Evolutionary conservation across 1,139 yeast genomes (phyloP).

Genomic region (Suhomyces anneliseae): DNA sequence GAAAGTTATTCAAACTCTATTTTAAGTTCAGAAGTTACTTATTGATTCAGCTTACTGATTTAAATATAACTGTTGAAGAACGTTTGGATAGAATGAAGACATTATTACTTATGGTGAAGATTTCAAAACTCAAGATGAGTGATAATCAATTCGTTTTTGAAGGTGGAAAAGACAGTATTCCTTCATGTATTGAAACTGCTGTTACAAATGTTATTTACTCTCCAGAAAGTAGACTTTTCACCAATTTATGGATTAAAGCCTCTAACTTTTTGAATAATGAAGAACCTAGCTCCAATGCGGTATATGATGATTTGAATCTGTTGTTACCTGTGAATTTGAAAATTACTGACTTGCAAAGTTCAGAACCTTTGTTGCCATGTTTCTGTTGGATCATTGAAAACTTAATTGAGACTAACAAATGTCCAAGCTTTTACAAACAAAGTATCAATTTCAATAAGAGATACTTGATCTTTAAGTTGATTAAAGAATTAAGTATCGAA

Average conservation of each 20-base stretch:
- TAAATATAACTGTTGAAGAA: slow-evolving; percentile 51
- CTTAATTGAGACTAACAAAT: slow-evolving; percentile 36
- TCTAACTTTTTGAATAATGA: slow-evolving; percentile 35
- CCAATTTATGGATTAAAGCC: slow-evolving; percentile 62
- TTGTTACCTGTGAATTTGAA: slow-evolving; percentile 37
- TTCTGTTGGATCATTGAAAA: slow-evolving; percentile 65
- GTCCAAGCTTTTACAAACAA: slow-evolving; percentile 34
- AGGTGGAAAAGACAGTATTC: slow-evolving; percentile 52
- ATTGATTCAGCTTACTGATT: slow-evolving; percentile 64
- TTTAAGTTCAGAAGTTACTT: slow-evolving; percentile 65
- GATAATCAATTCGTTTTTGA: slow-evolving; percentile 57
- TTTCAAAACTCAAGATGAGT: slow-evolving; percentile 69
- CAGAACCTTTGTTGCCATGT: slow-evolving; percentile 64
- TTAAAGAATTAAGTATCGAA: slow-evolving; percentile 44
- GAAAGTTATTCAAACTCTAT: slow-evolving; percentile 67
- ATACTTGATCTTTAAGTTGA: slow-evolving; percentile 41
- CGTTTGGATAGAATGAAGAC: slow-evolving; percentile 73
- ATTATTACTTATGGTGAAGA: slow-evolving; percentile 63
- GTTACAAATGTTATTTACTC: slow-evolving; percentile 71
- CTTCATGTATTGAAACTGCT: slow-evolving; percentile 85
- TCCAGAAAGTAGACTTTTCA: slow-evolving; percentile 75
- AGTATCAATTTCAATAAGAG: slow-evolving; percentile 45
- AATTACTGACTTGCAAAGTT: slow-evolving; percentile 28
- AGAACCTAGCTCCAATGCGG: slow-evolving; percentile 18
- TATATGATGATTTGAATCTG: slow-evolving; percentile 32